Percentiles rank a stretch among this genome's conserved stretches.
These are phyloP conservation scores for Cryptococcus sp. DNA, from an alignment of 1,284 basidiomycete genomes.

Conservation along the genomic window DNA sequence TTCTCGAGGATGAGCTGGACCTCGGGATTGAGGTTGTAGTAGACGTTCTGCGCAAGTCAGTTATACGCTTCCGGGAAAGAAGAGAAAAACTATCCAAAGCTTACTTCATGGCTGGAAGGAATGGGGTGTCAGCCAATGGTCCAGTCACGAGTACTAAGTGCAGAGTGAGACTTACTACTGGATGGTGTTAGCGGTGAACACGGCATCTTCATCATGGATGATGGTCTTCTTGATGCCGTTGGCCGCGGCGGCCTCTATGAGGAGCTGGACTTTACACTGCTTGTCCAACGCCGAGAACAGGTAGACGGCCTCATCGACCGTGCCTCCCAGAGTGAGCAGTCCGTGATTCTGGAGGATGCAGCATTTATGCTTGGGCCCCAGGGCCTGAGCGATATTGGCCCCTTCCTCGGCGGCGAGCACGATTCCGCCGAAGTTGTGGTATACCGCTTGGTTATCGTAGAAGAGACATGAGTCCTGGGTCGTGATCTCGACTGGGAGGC, in stretches of 20 bases:
- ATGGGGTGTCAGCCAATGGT: too few relatives aligned
- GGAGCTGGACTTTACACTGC: constrained; percentile 49
- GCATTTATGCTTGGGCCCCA: constrained; percentile 57
- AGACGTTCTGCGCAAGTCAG: constrained; percentile 25
- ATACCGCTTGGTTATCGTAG: constrained; percentile 36
- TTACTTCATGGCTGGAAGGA: background rate
- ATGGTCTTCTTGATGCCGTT: constrained; percentile 39
- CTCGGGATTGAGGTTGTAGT: constrained; percentile 39
- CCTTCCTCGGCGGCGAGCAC: constrained; percentile 66
- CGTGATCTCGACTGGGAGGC: constrained; percentile 45
- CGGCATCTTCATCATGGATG: constrained; percentile 46
- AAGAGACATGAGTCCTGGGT: constrained; percentile 41
- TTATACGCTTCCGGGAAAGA: too few relatives aligned
- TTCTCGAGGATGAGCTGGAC: constrained; percentile 30
- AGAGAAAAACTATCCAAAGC: too few relatives aligned
- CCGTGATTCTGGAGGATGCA: constrained; percentile 63
- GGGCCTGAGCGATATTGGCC: constrained; percentile 61
- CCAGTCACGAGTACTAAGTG: too few relatives aligned
- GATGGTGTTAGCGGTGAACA: constrained; percentile 49
- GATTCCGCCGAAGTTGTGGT: constrained; percentile 62
- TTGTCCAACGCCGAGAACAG: constrained; percentile 49
- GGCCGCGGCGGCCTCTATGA: constrained; percentile 50
- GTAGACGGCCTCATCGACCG: constrained; percentile 48
- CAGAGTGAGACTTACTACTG: constrained; percentile 28
- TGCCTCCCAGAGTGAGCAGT: constrained; percentile 57